Evolutionary conservation across 2,329 filamentous ascomycete genomes (phyloP).

Genomic region (Lecanicillium sp.): DNA sequence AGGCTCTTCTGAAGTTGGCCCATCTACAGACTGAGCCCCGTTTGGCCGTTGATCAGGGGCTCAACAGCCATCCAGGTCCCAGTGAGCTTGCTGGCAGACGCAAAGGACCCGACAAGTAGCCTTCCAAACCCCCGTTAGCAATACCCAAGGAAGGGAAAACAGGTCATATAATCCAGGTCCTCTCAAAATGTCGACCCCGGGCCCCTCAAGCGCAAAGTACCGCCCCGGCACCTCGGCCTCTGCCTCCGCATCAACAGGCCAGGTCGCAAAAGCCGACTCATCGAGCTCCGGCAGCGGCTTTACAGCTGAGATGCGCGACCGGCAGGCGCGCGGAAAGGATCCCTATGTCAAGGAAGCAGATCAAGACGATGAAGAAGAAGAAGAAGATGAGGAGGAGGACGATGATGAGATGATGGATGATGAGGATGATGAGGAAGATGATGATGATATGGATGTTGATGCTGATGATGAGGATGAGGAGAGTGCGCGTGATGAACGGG

Average conservation of each 20-base stretch:
- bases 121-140: too few relatives aligned
- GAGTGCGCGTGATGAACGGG: slow-evolving; percentile 9
- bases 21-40: too few relatives aligned
- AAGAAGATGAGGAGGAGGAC: slow-evolving; percentile 17
- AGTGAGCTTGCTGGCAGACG: too few relatives aligned
- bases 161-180: too few relatives aligned
- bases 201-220: too few relatives aligned
- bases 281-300: slow-evolving; percentile 19
- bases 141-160: too few relatives aligned
- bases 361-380: slow-evolving; percentile 21
- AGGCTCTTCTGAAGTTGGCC: too few relatives aligned
- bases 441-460: background rate
- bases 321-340: slow-evolving; percentile 51
- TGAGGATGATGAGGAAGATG: slow-evolving; percentile 1
- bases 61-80: too few relatives aligned
- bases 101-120: too few relatives aligned
- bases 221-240: too few relatives aligned
- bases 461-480: background rate
- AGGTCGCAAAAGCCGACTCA: background rate
- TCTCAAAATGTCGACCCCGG: too few relatives aligned
- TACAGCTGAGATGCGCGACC: slow-evolving; percentile 46
- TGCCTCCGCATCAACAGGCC: background rate
- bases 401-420: slow-evolving; percentile 8
- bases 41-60: too few relatives aligned
- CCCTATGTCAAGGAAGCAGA: slow-evolving; percentile 32